These are phyloP conservation scores for Rosa persica DNA, from an alignment of 306 rosid genomes.

Conservation along the genomic window DNA sequence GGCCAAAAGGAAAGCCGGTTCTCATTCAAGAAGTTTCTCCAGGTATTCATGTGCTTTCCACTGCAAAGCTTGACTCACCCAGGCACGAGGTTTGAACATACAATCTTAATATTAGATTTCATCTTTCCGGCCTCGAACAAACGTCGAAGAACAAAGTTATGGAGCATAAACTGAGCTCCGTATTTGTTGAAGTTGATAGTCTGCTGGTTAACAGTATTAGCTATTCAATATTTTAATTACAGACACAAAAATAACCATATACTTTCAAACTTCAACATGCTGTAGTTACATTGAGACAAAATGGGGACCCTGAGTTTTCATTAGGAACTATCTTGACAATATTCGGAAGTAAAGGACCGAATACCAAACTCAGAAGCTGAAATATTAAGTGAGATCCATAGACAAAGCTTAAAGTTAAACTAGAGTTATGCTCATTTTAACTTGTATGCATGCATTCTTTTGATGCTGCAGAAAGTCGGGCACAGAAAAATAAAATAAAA, in stretches of 20 bases:
- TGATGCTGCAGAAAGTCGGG: too few relatives aligned
- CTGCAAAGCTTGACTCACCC: conserved; percentile 48
- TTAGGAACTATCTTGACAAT: conserved; percentile 44
- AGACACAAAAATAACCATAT: background rate
- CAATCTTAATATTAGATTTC: too few relatives aligned
- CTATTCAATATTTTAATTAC: background rate
- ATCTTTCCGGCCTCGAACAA: background rate
- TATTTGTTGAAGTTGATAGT: conserved; percentile 52
- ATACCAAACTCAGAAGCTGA: too few relatives aligned
- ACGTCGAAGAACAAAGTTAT: background rate
- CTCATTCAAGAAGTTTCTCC: conserved; percentile 50
- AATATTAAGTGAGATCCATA: too few relatives aligned
- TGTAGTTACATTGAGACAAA: conserved; percentile 39
- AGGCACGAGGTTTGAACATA: conserved; percentile 51
- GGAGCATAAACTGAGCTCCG: conserved; percentile 39
- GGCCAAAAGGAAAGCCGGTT: conserved; percentile 45
- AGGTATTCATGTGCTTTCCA: conserved; percentile 58
- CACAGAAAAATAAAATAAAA: too few relatives aligned
- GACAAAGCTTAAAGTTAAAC: too few relatives aligned
- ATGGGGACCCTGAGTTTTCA: conserved; percentile 42
- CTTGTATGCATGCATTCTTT: too few relatives aligned
- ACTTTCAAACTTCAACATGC: conserved; percentile 24
- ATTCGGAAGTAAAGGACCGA: conserved; percentile 45
- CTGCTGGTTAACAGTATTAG: conserved; percentile 37
- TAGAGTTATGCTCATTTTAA: too few relatives aligned